Evolutionary conservation across 2,329 filamentous ascomycete species (phyloP).

Genomic region (Fusarium virguliforme): DNA sequence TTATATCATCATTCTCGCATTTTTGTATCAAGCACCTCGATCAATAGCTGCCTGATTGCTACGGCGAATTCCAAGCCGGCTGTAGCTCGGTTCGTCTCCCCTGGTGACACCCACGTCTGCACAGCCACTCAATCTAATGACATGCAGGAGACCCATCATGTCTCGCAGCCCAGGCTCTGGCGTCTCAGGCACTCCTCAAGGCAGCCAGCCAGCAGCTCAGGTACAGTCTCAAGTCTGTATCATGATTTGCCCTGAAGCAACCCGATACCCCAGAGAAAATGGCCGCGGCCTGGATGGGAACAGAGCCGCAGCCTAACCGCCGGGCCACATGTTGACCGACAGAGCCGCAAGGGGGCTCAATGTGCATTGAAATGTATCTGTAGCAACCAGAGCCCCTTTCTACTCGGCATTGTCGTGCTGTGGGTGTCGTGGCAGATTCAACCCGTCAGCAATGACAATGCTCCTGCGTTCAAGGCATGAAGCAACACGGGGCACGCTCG

Average conservation of each 20-base stretch:
- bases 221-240: conserved; percentile 4
- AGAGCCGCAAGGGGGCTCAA: background rate
- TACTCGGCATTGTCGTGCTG: background rate
- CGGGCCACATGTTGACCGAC: background rate
- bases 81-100: background rate
- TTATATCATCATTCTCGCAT: background rate
- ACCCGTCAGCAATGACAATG: background rate
- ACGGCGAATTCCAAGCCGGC: background rate
- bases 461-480: background rate
- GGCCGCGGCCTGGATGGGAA: background rate
- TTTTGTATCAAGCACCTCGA: background rate
- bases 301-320: conserved; percentile 6
- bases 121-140: background rate
- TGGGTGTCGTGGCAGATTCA: background rate
- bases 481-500: background rate
- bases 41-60: background rate
- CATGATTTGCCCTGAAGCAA: background rate
- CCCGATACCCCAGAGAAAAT: background rate
- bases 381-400: conserved; percentile 4
- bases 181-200: background rate
- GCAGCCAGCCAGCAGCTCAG: too few relatives aligned
- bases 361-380: background rate
- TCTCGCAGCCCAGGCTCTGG: too few relatives aligned
- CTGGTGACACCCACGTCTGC: background rate
- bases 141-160: background rate